A percentile compares a stretch with the other conserved stretches of the same genome.
Evolutionary conservation across 2,329 filamentous ascomycete genomes (phyloP).

Genomic region (Arthrobotrys entomopaga): DNA sequence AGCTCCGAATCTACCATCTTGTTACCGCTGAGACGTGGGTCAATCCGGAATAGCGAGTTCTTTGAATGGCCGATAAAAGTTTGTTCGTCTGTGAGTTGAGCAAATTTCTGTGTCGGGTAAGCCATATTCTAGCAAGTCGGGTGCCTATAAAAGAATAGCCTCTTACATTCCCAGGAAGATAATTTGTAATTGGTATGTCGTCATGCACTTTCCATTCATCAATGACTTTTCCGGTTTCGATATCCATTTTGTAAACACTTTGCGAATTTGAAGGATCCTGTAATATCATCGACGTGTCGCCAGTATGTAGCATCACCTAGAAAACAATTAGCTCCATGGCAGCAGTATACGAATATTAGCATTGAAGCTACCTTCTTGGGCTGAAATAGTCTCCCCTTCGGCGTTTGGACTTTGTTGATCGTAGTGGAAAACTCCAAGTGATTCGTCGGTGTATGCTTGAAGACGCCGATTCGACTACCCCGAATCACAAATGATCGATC

Average conservation of each 20-base stretch:
- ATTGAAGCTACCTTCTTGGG: conserved; percentile 75
- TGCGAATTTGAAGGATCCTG: conserved; percentile 86
- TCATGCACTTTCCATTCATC: conserved; percentile 99
- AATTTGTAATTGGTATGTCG: conserved; percentile 89
- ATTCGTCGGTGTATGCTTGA: conserved; percentile 94
- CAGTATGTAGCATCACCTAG: conserved; percentile 86
- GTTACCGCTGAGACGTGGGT: conserved; percentile 86
- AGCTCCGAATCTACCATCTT: conserved; percentile 93
- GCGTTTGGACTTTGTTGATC: conserved; percentile 93
- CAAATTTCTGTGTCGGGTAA: conserved; percentile 75
- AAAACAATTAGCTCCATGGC: not conserved
- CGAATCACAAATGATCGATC: conserved; percentile 97
- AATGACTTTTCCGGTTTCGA: conserved; percentile 96
- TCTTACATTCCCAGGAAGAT: conserved; percentile 83
- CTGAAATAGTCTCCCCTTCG: conserved; percentile 84
- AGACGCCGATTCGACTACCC: conserved; percentile 97
- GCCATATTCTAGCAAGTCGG: not conserved
- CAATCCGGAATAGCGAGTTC: conserved; percentile 92
- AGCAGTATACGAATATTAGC: not conserved
- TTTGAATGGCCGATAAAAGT: conserved; percentile 92
- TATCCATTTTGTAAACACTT: conserved; percentile 94
- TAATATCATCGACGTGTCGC: conserved; percentile 88
- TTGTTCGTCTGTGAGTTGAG: conserved; percentile 94
- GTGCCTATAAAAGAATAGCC: not conserved
- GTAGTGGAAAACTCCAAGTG: conserved; percentile 95